phyloP scores from a whole-genome alignment of 495 filamentous ascomycete genomes.

The Letharia columbiana region DNA sequence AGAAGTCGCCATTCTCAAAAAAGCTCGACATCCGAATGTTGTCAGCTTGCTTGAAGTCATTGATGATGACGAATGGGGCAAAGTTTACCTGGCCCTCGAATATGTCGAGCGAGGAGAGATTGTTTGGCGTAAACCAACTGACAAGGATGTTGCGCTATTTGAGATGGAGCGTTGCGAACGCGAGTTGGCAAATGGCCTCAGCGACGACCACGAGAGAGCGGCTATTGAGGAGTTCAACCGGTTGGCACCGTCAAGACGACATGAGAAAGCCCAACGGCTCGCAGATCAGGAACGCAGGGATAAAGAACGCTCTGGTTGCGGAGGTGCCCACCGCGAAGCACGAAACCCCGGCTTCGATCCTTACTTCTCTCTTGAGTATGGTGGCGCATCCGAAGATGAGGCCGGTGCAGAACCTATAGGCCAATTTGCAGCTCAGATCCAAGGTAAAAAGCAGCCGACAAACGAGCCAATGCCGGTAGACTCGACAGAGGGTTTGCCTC shows the following conservation, averaged over 20 bases:
- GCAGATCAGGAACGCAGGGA: slow-evolving; percentile 18
- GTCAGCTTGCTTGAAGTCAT: slow-evolving; percentile 95
- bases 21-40: slow-evolving; percentile 90
- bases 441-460: slow-evolving; percentile 7
- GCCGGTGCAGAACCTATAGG: slow-evolving; percentile 36
- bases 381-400: slow-evolving; percentile 54
- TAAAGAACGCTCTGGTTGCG: slow-evolving; percentile 7
- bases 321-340: not conserved
- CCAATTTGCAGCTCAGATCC: slow-evolving; percentile 31
- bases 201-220: slow-evolving; percentile 31
- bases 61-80: slow-evolving; percentile 88
- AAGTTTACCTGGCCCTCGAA: slow-evolving; percentile 96
- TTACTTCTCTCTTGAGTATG: slow-evolving; percentile 73
- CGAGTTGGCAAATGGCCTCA: slow-evolving; percentile 53
- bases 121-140: slow-evolving; percentile 77
- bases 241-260: slow-evolving; percentile 15
- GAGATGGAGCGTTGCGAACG: slow-evolving; percentile 72
- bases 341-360: slow-evolving; percentile 8
- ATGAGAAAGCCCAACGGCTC: slow-evolving; percentile 22
- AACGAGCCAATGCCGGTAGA: not conserved
- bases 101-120: slow-evolving; percentile 92
- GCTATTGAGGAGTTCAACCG: slow-evolving; percentile 22
- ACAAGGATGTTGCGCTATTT: slow-evolving; percentile 67
- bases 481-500: slow-evolving; percentile 9
- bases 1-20: slow-evolving; percentile 97